phyloP scores from a whole-genome alignment of 176 grass and related monocot species.

The Aegilops sharonensis region DNA sequence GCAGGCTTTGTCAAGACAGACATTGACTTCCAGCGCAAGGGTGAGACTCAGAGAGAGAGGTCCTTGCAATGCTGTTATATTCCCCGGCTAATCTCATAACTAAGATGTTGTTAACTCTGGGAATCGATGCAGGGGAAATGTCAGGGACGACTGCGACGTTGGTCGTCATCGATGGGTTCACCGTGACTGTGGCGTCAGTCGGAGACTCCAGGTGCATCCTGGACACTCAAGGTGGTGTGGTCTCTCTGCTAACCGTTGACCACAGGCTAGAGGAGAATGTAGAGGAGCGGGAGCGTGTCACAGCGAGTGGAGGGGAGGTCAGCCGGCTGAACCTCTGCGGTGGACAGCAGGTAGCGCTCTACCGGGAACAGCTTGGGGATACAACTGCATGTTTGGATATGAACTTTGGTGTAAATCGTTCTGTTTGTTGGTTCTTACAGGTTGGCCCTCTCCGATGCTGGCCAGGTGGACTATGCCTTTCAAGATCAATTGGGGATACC shows the following conservation, averaged over 20 bases:
- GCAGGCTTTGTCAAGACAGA: conserved; percentile 96
- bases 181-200: conserved; percentile 91
- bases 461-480: conserved; percentile 97
- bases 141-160: conserved; percentile 93
- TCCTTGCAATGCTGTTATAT: conserved; percentile 16
- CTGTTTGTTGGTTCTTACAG: conserved; percentile 23
- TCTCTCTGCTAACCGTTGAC: conserved; percentile 86
- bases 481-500: conserved; percentile 93
- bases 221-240: conserved; percentile 63
- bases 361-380: not conserved
- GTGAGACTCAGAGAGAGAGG: conserved; percentile 33
- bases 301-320: conserved; percentile 89
- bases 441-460: conserved; percentile 93
- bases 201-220: conserved; percentile 95
- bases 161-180: conserved; percentile 80
- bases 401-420: not conserved
- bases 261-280: conserved; percentile 89
- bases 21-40: conserved; percentile 94
- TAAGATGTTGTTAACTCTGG: conserved; percentile 8
- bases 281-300: conserved; percentile 90
- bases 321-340: conserved; percentile 89
- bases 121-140: conserved; percentile 56
- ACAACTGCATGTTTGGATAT: conserved; percentile 18
- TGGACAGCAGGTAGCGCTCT: conserved; percentile 67
- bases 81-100: not conserved